Percentiles rank a stretch among this genome's conserved stretches.
These are phyloP conservation scores for Hysterium pulicare DNA, from an alignment of 2,329 filamentous ascomycete species.

Conservation along the genomic window DNA sequence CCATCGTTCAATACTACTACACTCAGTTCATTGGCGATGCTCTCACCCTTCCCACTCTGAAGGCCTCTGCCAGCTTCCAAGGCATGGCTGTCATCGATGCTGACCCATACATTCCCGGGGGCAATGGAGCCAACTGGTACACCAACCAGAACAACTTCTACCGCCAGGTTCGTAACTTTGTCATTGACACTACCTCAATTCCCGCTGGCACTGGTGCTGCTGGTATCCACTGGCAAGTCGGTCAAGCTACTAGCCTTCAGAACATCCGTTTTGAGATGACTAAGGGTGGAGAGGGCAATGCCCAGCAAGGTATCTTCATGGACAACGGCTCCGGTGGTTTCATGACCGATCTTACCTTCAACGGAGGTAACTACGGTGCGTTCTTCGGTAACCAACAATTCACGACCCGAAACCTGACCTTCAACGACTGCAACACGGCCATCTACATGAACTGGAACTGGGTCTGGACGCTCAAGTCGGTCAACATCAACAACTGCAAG, in stretches of 20 bases:
- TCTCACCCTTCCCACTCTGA: slow-evolving; percentile 67
- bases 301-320: slow-evolving; percentile 59
- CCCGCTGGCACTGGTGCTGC: slow-evolving; percentile 29
- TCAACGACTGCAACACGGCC: slow-evolving; percentile 48
- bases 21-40: slow-evolving; percentile 88
- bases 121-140: slow-evolving; percentile 51
- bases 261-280: slow-evolving; percentile 60
- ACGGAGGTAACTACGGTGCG: slow-evolving; percentile 58
- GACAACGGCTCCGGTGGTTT: slow-evolving; percentile 61
- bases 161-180: slow-evolving; percentile 57
- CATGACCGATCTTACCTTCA: slow-evolving; percentile 58
- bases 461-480: slow-evolving; percentile 48
- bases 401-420: slow-evolving; percentile 50
- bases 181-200: slow-evolving; percentile 46
- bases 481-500: slow-evolving; percentile 46
- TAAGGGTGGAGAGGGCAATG: slow-evolving; percentile 40
- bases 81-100: slow-evolving; percentile 89
- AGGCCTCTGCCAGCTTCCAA: slow-evolving; percentile 59
- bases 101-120: slow-evolving; percentile 71
- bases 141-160: slow-evolving; percentile 57
- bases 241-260: slow-evolving; percentile 62
- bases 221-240: slow-evolving; percentile 66
- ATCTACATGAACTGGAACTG: slow-evolving; percentile 56
- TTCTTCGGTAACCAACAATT: slow-evolving; percentile 65
- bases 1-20: slow-evolving; percentile 86